Evolutionary conservation across 768 basidiomycete species (phyloP), one percentile per base, ranked within the genome.

Genomic region (Porpolomopsis calyptriformis): DNA sequence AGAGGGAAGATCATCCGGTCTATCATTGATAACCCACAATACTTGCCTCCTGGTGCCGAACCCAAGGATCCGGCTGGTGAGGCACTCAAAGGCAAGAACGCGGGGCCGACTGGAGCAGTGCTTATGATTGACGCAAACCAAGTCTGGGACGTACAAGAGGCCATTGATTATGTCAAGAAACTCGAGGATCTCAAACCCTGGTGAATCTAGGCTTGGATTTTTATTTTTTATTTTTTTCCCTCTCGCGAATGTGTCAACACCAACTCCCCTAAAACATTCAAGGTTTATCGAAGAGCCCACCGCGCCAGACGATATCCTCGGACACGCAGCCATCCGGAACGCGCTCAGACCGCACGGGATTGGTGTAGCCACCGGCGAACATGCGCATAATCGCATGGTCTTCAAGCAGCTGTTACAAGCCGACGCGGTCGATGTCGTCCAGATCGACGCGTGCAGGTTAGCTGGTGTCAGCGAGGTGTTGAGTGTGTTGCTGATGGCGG

Each of bases 71-170:
- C 80, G 16, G 68, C 69, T 37, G 66, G 75, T 49, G 69, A 73
- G 40, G 84, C 69, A 35, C 68, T 96, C 26, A 73, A 68, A 33
- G 89, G 83, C 3, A 97, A 96, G 74, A 96, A 96, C 52, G 90
- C 92, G 3, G 90, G 93, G 4, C 90, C 90, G 8, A 91, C 91
- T 0, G 93, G 94, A 4, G 78, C 84, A 25, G 93, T 97, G 37
- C 70, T 97, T 38, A 97, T 97, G 93, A 87, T 97, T 50, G 93
- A 97, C 63, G 86, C 93, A 31, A 98, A 98, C 64, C 93, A 96
- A 64, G 85, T 93, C 4, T 93, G 88, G 88, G 92, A 94, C 54
- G 94, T 98, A 12, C 71, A 80, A 23, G 77, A 92, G 61, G 93
- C 94, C 5, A 85, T 96, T 55, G 86, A 93, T 23, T 94, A 94